phyloP scores from a whole-genome alignment of 129 eudicot species.

The Flaveria trinervia region DNA sequence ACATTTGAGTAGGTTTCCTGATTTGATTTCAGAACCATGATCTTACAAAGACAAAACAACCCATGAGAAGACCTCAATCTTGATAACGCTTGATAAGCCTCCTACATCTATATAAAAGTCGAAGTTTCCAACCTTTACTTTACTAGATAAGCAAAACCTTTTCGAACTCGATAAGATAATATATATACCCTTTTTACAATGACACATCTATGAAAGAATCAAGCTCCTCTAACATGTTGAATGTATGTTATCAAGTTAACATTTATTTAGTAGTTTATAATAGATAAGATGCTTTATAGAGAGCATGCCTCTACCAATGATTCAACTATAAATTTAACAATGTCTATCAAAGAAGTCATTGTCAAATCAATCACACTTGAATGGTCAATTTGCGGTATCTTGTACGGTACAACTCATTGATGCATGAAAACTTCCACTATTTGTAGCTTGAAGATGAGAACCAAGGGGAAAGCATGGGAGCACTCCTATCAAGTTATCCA shows the following conservation, averaged over 20 bases:
- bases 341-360: slow-evolving; percentile 24
- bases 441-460: slow-evolving; percentile 21
- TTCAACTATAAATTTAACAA: slow-evolving; percentile 1
- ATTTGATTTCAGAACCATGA: not conserved
- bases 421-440: not conserved
- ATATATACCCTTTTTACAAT: not conserved
- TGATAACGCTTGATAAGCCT: not conserved
- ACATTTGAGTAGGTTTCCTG: no score
- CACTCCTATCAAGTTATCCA: slow-evolving; percentile 32
- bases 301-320: not conserved
- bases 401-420: slow-evolving; percentile 23
- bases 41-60: not conserved
- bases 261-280: not conserved
- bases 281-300: not conserved
- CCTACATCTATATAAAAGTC: not conserved
- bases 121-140: slow-evolving; percentile 1
- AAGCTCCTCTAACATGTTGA: slow-evolving; percentile 11
- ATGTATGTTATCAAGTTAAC: slow-evolving; percentile 11
- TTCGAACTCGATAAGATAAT: not conserved
- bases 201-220: not conserved
- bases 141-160: not conserved
- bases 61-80: not conserved
- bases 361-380: slow-evolving; percentile 15
- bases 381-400: not conserved
- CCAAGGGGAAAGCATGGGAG: slow-evolving; percentile 27